phyloP scores from a whole-genome alignment of 768 basidiomycete genomes.

The Vararia minispora region DNA sequence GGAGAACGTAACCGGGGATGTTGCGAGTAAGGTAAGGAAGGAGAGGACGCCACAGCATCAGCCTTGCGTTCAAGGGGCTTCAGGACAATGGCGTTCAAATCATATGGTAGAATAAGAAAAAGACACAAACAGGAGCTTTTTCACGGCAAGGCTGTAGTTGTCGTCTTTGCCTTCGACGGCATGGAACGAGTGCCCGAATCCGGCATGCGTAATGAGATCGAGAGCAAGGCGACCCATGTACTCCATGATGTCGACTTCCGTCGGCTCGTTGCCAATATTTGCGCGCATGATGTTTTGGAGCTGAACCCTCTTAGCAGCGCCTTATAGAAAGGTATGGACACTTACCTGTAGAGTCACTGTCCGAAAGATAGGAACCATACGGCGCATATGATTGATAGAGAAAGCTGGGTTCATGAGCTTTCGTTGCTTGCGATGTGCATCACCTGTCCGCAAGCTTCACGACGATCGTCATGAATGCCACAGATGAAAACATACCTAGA shows the following conservation, averaged over 20 bases:
- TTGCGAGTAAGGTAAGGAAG: conserved; percentile 10
- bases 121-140: conserved; percentile 8
- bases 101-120: background rate
- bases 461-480: background rate
- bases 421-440: conserved; percentile 4
- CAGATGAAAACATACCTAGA: background rate
- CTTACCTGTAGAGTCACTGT: conserved; percentile 8
- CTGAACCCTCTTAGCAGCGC: conserved; percentile 22
- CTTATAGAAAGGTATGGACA: conserved; percentile 4
- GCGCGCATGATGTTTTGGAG: conserved; percentile 14
- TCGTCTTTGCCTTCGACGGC: conserved; percentile 4
- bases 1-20: conserved; percentile 21
- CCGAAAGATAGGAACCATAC: conserved; percentile 13
- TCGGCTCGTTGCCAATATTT: conserved; percentile 19
- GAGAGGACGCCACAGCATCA: conserved; percentile 2
- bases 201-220: conserved; percentile 16
- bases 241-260: conserved; percentile 11
- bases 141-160: conserved; percentile 13
- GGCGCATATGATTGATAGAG: conserved; percentile 13
- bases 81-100: no score
- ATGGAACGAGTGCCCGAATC: conserved; percentile 16
- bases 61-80: conserved; percentile 1
- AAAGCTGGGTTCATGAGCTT: conserved; percentile 13
- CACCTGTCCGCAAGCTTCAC: background rate
- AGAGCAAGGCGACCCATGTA: conserved; percentile 15